Conservation (phyloP, 768 basidiomycete genomes). For the Kwoniella heveanensis region DNA sequence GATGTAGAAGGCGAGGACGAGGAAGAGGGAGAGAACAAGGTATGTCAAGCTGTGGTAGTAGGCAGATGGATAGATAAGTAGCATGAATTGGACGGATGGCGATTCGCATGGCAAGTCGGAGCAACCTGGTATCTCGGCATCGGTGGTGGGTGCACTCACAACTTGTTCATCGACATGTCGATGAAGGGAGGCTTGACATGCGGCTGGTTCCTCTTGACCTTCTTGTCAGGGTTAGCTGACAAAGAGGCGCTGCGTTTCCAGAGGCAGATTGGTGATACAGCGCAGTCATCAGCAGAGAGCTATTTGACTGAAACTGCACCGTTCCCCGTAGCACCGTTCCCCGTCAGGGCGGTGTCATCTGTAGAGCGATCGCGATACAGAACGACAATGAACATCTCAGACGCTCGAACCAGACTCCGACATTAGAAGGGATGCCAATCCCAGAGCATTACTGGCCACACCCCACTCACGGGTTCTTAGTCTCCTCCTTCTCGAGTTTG, state of each 20-base stretch:
- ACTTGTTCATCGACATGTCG: constrained; percentile 52
- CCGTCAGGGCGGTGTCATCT: too few relatives aligned
- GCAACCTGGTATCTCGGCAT: too few relatives aligned
- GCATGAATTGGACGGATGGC: too few relatives aligned
- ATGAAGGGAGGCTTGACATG: constrained; percentile 52
- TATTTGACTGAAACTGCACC: too few relatives aligned
- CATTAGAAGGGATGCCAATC: too few relatives aligned
- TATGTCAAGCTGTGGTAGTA: constrained; percentile 44
- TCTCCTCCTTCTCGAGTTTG: constrained; percentile 24
- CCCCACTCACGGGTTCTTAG: constrained; percentile 34
- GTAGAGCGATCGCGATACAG: too few relatives aligned
- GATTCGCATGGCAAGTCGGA: too few relatives aligned
- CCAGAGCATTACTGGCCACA: too few relatives aligned
- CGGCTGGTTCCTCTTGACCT: constrained; percentile 45
- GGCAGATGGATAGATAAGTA: not conserved
- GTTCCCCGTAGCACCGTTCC: too few relatives aligned
- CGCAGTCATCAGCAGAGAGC: too few relatives aligned
- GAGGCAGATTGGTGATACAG: constrained; percentile 1
- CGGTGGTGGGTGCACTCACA: constrained; percentile 44
- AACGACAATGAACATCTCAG: too few relatives aligned
- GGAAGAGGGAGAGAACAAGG: constrained; percentile 45
- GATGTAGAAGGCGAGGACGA: constrained; percentile 48
- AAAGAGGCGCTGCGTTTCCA: constrained; percentile 41
- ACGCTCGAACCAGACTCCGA: too few relatives aligned
- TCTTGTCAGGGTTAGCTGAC: constrained; percentile 42